Evolutionary conservation across 2,329 filamentous ascomycete species (phyloP).

Genomic region (Fusarium virguliforme): DNA sequence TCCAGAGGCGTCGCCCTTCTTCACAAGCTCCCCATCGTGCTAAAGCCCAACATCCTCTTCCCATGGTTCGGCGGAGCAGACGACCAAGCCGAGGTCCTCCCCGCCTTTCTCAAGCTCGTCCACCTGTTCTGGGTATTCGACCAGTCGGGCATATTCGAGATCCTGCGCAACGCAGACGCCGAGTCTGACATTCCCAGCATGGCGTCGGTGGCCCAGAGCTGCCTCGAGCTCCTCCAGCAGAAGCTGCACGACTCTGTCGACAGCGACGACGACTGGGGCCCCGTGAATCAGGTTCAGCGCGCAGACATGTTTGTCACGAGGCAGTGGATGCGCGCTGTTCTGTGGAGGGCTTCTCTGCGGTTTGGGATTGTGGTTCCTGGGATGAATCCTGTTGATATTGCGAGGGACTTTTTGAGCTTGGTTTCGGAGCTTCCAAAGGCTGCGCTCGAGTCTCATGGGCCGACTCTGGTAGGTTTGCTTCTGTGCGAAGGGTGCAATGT

Average conservation of each 20-base stretch:
- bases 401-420: constrained; percentile 62
- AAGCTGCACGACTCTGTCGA: constrained; percentile 60
- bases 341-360: constrained; percentile 62
- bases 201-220: constrained; percentile 52
- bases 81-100: constrained; percentile 62
- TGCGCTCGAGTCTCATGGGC: constrained; percentile 66
- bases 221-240: constrained; percentile 60
- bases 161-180: constrained; percentile 59
- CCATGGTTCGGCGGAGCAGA: constrained; percentile 54
- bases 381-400: constrained; percentile 61
- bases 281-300: constrained; percentile 64
- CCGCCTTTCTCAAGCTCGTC: constrained; percentile 65
- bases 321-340: constrained; percentile 67
- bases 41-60: constrained; percentile 61
- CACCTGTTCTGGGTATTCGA: constrained; percentile 68
- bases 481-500: fast-evolving
- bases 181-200: constrained; percentile 54
- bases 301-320: constrained; percentile 66
- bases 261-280: constrained; percentile 57
- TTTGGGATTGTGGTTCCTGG: constrained; percentile 53
- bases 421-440: constrained; percentile 62
- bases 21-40: constrained; percentile 64
- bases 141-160: constrained; percentile 64
- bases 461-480: constrained; percentile 57
- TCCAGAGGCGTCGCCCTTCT: constrained; percentile 66